Evolutionary conservation across 75 land plant species (phyloP).

Genomic region (Cupressus sempervirens): DNA sequence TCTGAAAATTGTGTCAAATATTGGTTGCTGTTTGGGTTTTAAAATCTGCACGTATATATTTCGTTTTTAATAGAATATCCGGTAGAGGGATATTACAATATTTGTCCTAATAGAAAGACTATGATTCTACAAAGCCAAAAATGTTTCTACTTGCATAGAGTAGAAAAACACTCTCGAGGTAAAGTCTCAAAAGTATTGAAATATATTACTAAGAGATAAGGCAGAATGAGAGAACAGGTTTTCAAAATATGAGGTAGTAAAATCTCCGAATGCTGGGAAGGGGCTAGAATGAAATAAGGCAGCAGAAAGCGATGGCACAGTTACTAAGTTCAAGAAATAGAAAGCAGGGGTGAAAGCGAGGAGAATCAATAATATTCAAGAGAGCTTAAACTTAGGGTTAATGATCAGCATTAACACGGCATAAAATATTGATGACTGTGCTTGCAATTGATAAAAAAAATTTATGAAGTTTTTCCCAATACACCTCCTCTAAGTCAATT

Average conservation of each 20-base stretch:
- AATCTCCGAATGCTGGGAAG: not conserved
- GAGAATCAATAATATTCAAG: not conserved
- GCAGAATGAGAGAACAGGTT: not conserved
- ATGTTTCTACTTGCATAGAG: not conserved
- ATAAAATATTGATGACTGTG: not conserved
- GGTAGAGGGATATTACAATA: no score
- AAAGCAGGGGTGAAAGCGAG: not conserved
- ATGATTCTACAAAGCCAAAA: not conserved
- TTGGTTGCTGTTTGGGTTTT: no score
- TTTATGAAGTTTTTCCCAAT: not conserved
- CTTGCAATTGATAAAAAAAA: not conserved
- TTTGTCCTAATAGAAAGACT: not conserved
- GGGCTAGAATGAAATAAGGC: not conserved
- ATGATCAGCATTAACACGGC: not conserved
- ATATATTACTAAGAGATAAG: not conserved
- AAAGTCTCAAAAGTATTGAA: not conserved
- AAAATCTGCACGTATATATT: no score
- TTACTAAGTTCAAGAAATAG: not conserved
- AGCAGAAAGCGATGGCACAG: not conserved
- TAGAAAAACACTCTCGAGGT: not conserved
- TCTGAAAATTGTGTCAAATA: no score
- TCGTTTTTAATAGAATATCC: no score
- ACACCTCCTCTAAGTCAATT: not conserved
- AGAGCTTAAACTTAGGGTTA: not conserved
- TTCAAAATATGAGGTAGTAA: not conserved